These are phyloP conservation scores for Talaromyces sp. DNA, from an alignment of 2,329 filamentous ascomycete genomes.

Conservation along the genomic window DNA sequence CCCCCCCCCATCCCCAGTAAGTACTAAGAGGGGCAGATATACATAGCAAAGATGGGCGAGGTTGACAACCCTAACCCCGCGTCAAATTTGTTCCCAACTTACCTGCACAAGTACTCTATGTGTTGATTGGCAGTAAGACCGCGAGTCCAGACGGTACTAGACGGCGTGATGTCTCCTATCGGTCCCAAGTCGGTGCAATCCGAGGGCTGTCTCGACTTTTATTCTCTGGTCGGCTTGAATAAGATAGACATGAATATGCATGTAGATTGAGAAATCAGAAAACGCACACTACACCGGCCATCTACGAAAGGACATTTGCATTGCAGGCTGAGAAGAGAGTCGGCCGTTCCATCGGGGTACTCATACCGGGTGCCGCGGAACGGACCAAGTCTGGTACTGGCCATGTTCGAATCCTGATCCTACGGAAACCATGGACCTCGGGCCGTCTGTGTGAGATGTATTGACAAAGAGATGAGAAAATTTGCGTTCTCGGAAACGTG, in stretches of 20 bases:
- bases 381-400: not conserved
- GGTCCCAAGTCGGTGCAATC: not conserved
- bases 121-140: not conserved
- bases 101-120: too few relatives aligned
- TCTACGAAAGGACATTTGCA: not conserved
- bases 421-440: not conserved
- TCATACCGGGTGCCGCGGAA: not conserved
- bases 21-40: not conserved
- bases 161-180: not conserved
- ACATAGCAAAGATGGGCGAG: not conserved
- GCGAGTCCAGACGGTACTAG: not conserved
- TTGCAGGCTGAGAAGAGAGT: too few relatives aligned
- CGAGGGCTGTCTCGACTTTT: not conserved
- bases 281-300: not conserved
- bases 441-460: not conserved
- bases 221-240: not conserved
- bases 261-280: conserved; percentile 7
- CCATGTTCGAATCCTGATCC: not conserved
- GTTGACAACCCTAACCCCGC: not conserved
- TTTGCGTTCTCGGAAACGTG: not conserved
- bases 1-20: not conserved
- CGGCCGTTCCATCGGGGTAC: not conserved
- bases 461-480: not conserved
- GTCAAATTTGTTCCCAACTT: not conserved
- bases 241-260: too few relatives aligned